Evolutionary conservation across 768 basidiomycete genomes (phyloP).

Genomic region (Sporobolomyces roseus): DNA sequence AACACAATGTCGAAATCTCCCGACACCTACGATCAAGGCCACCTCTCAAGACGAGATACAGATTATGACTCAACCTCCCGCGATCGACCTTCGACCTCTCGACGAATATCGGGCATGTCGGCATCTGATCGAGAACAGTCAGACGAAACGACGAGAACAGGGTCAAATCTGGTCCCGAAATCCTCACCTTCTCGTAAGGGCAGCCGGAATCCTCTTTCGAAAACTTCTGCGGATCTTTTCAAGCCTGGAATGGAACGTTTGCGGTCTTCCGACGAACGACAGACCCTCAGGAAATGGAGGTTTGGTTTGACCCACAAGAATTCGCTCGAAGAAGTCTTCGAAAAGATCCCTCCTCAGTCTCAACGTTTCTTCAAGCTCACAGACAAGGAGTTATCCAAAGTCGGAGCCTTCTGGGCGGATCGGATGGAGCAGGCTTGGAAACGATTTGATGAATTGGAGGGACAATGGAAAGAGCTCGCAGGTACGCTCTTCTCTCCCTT

Average conservation of each 20-base stretch:
- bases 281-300: slow-evolving; percentile 24
- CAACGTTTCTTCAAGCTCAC: slow-evolving; percentile 69
- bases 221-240: background rate
- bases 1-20: background rate
- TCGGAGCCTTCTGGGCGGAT: slow-evolving; percentile 74
- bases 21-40: background rate
- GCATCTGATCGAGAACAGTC: slow-evolving; percentile 10
- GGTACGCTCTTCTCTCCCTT: slow-evolving; percentile 54
- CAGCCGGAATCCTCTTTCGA: background rate
- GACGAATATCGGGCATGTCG: background rate
- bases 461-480: slow-evolving; percentile 69
- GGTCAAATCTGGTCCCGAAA: background rate
- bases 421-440: slow-evolving; percentile 60
- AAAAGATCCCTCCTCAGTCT: slow-evolving; percentile 61
- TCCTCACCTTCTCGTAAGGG: background rate
- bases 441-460: slow-evolving; percentile 54
- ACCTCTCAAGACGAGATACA: background rate
- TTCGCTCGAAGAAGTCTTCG: slow-evolving; percentile 51
- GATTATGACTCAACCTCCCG: background rate
- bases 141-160: background rate
- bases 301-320: slow-evolving; percentile 18
- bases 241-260: background rate
- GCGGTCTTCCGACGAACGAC: background rate
- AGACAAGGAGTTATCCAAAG: slow-evolving; percentile 74
- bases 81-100: background rate